Percentiles rank a stretch among this genome's conserved stretches.
Conservation (phyloP, 371 early-diverging fungal species). For the Mortierella sp. region DNA sequence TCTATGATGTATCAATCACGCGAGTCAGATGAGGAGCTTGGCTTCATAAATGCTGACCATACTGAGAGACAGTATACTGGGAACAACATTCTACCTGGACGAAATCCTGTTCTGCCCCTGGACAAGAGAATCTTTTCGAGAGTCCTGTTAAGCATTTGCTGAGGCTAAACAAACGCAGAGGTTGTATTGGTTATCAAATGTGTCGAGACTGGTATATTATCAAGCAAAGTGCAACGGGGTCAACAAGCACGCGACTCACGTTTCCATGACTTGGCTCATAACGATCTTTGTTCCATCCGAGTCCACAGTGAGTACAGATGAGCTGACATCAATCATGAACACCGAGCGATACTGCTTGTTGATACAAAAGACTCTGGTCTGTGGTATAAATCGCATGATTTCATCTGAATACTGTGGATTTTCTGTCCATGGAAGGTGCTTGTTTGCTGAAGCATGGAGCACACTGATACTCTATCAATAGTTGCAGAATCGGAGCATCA, state of each 20-base stretch:
- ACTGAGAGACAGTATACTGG: not conserved
- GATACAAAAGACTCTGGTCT: constrained; percentile 69
- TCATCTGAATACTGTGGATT: constrained; percentile 24
- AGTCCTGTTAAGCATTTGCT: constrained; percentile 48
- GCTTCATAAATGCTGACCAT: not conserved
- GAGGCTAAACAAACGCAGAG: constrained; percentile 14
- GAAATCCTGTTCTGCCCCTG: constrained; percentile 33
- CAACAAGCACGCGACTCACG: constrained; percentile 54
- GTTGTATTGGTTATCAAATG: not conserved
- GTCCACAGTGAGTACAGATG: constrained; percentile 77
- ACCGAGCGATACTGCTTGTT: constrained; percentile 70
- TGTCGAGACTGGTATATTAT: not conserved
- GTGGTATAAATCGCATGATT: constrained; percentile 65
- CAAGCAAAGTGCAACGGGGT: not conserved
- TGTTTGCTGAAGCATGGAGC: constrained; percentile 49
- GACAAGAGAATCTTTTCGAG: constrained; percentile 42
- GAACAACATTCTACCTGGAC: constrained; percentile 25
- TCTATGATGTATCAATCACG: constrained; percentile 42
- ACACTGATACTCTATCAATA: constrained; percentile 48
- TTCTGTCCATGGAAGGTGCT: constrained; percentile 52
- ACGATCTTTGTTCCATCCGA: constrained; percentile 60
- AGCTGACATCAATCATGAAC: constrained; percentile 76
- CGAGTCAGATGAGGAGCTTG: not conserved
- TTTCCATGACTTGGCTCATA: constrained; percentile 62
- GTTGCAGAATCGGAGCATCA: not conserved